phyloP scores from a whole-genome alignment of 768 basidiomycete species.

The Scleroderma bovista region DNA sequence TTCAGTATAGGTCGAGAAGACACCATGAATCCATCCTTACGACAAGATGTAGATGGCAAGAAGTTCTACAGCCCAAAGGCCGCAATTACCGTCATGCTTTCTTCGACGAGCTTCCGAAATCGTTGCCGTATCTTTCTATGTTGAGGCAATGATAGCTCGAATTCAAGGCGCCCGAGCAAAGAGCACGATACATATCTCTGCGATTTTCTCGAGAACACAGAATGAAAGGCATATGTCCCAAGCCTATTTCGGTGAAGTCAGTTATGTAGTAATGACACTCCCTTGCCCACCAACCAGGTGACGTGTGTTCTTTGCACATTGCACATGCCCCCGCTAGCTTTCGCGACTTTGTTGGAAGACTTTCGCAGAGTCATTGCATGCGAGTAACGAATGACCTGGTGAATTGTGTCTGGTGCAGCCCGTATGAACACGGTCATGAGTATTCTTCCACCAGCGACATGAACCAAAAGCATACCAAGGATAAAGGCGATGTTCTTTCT shows the following conservation, averaged over 20 bases:
- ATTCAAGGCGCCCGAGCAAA: slow-evolving; percentile 44
- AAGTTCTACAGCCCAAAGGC: slow-evolving; percentile 17
- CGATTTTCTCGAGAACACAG: slow-evolving; percentile 52
- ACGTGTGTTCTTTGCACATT: slow-evolving; percentile 46
- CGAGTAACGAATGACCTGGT: slow-evolving; percentile 53
- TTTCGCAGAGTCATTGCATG: slow-evolving; percentile 49
- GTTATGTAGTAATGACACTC: not conserved
- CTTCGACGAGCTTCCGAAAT: slow-evolving; percentile 43
- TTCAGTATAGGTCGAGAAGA: not conserved
- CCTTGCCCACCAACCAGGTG: slow-evolving; percentile 47
- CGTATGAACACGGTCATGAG: not conserved
- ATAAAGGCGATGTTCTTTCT: slow-evolving; percentile 46
- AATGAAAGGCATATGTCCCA: slow-evolving; percentile 72
- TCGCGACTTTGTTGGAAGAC: slow-evolving; percentile 35
- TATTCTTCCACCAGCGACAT: not conserved
- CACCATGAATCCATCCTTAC: not conserved
- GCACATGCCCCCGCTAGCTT: slow-evolving; percentile 33
- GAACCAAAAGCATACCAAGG: slow-evolving; percentile 37
- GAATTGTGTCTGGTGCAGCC: slow-evolving; percentile 47
- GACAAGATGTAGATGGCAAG: not conserved
- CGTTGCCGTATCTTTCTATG: slow-evolving; percentile 37
- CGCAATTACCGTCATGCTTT: slow-evolving; percentile 16
- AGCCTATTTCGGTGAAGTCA: slow-evolving; percentile 46
- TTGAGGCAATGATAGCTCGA: slow-evolving; percentile 45
- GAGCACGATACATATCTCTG: slow-evolving; percentile 37